Base-by-base conservation (phyloP, 1,139 yeast genomes). In the Geotrichum bryndzae region DNA sequence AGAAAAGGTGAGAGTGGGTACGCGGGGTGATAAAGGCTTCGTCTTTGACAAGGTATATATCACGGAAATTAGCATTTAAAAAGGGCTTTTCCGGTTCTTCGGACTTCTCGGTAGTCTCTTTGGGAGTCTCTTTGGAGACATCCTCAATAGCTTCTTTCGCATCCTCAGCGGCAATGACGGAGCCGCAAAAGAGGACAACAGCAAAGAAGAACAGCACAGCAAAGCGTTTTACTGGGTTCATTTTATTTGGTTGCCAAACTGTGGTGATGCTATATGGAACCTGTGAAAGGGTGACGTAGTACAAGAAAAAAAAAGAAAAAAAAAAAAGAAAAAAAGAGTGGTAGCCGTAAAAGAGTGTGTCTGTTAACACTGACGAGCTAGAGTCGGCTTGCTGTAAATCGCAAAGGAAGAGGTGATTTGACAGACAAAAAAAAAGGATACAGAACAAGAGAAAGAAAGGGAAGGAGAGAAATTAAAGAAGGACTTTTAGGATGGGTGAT, bases 1-100 rank as follows among this genome's bases (percentile, higher is more conserved):
- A 63, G 33, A 63, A 63, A 7, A 60, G 57, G 50, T 56, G 53
- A 3, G 65, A 63, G 52, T 63, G 65, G 11, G 65, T 56, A 41
- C 50, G 48, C 6, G 65, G 65, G 10, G 63, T 46, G 33, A 60
- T 54, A 25, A 60, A 58, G 33, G 61, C 55, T 27, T 60, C 61
- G 38, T 60, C 63, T 3, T 60, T 25, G 54, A 53, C 59, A 29
- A 58, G 41, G 54, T 62, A 62, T 2, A 48, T 53, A 25, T 60
- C 62, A n/a, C 45, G 54, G 46, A 60, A 60, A 4, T 38, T 53
- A 3, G 52, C 61, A 29, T 59, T 59, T 41, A 18, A 51, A 52
- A 59, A 59, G 33, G 61, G 61, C 33, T 51, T 18, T 54, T 58
- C 58, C 33, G 11, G 23, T 25, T 53, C 54, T 53, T 54, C 53